Percentiles rank a stretch among this genome's conserved stretches.
These are phyloP conservation scores for Sarcocystis neurona DNA, from an alignment of 169 alveolate species.

Conservation along the genomic window DNA sequence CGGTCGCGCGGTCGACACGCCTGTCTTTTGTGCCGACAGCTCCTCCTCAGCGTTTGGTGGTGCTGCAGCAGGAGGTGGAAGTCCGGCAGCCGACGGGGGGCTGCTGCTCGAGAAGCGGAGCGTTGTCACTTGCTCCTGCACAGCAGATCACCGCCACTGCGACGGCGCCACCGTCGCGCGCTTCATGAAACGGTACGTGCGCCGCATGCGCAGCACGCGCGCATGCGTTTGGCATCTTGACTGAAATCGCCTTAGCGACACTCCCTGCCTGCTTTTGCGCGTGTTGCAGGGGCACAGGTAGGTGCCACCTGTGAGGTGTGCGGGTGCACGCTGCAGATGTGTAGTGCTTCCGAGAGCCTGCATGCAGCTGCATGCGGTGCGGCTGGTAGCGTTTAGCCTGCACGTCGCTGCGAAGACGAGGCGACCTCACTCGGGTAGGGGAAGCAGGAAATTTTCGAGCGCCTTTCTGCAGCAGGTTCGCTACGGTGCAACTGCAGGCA, in stretches of 20 bases:
- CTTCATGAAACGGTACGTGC: constrained; percentile 44
- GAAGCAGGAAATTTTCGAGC: too few relatives aligned
- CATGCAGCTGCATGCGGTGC: too few relatives aligned
- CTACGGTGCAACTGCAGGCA: too few relatives aligned
- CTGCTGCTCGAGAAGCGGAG: constrained; percentile 58
- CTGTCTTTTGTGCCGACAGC: constrained; percentile 68
- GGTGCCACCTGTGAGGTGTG: neutral
- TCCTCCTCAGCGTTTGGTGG: too few relatives aligned
- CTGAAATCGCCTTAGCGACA: neutral
- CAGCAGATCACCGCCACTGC: constrained; percentile 94
- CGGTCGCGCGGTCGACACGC: constrained; percentile 76
- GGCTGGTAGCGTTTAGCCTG: too few relatives aligned
- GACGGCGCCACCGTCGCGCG: constrained; percentile 88
- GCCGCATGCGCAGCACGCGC: neutral
- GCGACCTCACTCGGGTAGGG: too few relatives aligned
- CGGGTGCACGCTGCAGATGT: too few relatives aligned
- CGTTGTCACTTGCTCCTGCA: constrained; percentile 77
- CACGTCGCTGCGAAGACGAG: too few relatives aligned
- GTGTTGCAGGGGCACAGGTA: neutral
- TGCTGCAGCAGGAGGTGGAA: too few relatives aligned
- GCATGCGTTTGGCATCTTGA: neutral
- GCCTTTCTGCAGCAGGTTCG: too few relatives aligned
- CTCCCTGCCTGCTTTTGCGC: neutral
- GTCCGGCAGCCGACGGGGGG: constrained; percentile 39
- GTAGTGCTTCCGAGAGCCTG: too few relatives aligned